These are phyloP conservation scores for Amanita exitialis DNA, from an alignment of 768 basidiomycete genomes.

Conservation along the genomic window DNA sequence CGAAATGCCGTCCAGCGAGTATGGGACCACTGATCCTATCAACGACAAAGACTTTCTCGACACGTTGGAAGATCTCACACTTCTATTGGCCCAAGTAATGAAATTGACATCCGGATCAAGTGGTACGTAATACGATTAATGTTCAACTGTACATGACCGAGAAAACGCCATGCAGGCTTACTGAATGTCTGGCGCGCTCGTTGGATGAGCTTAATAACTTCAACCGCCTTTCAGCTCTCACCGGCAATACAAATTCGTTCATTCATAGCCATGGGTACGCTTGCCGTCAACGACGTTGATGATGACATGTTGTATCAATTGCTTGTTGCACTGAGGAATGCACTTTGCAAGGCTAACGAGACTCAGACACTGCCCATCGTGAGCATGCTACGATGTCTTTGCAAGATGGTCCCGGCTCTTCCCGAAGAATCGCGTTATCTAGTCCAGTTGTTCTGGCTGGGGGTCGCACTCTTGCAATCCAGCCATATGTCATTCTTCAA, in stretches of 20 bases:
- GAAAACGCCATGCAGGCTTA: conserved; percentile 35
- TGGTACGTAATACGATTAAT: conserved; percentile 35
- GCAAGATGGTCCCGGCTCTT: conserved; percentile 65
- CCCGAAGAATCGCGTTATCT: conserved; percentile 63
- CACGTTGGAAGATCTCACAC: conserved; percentile 53
- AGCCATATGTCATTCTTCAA: conserved; percentile 61
- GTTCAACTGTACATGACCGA: background rate
- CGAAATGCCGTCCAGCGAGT: conserved; percentile 59
- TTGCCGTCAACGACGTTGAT: conserved; percentile 80
- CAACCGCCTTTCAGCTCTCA: conserved; percentile 84
- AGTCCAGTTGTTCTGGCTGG: conserved; percentile 77
- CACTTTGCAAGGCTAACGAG: conserved; percentile 58
- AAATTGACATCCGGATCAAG: conserved; percentile 54
- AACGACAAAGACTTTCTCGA: conserved; percentile 53
- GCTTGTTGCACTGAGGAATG: conserved; percentile 74
- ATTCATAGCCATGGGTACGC: conserved; percentile 72
- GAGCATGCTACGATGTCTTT: conserved; percentile 84
- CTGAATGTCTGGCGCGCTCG: conserved; percentile 87
- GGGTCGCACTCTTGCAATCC: conserved; percentile 73
- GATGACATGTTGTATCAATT: conserved; percentile 93
- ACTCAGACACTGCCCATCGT: conserved; percentile 63
- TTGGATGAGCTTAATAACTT: conserved; percentile 86
- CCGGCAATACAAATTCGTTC: conserved; percentile 83
- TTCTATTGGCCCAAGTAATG: conserved; percentile 53
- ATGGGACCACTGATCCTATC: conserved; percentile 41